Evolutionary conservation across 2,329 filamentous ascomycete species (phyloP).

Genomic region (Bipolaris sorokiniana): DNA sequence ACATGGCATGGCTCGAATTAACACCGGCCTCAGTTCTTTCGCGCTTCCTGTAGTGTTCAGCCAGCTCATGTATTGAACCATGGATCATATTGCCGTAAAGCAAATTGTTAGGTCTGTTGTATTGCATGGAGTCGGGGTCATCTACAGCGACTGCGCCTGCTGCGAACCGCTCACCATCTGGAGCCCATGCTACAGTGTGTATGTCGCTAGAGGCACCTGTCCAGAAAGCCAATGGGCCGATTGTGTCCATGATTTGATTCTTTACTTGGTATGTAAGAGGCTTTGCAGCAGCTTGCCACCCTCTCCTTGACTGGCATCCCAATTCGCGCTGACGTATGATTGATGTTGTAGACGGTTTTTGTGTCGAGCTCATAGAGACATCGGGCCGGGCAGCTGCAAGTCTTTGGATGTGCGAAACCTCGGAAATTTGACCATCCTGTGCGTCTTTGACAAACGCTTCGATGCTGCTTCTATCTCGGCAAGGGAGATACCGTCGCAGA

Average conservation of each 20-base stretch:
- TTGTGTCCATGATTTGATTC: slow-evolving; percentile 45
- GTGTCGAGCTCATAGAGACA: slow-evolving; percentile 19
- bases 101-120: slow-evolving; percentile 65
- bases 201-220: slow-evolving; percentile 66
- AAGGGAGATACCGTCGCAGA: slow-evolving; percentile 22
- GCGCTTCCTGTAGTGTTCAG: slow-evolving; percentile 58
- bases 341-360: slow-evolving; percentile 25
- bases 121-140: slow-evolving; percentile 63
- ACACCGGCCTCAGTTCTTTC: slow-evolving; percentile 47
- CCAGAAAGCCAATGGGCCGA: slow-evolving; percentile 57
- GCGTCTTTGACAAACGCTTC: slow-evolving; percentile 43
- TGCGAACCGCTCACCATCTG: slow-evolving; percentile 61
- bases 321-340: slow-evolving; percentile 44
- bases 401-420: slow-evolving; percentile 34
- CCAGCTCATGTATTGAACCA: slow-evolving; percentile 58
- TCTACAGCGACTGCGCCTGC: slow-evolving; percentile 63
- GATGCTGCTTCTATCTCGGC: slow-evolving; percentile 32
- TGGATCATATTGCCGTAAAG: slow-evolving; percentile 57
- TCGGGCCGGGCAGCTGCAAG: slow-evolving; percentile 31
- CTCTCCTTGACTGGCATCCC: slow-evolving; percentile 35
- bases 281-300: slow-evolving; percentile 33
- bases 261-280: slow-evolving; percentile 32
- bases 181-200: slow-evolving; percentile 62
- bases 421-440: slow-evolving; percentile 24
- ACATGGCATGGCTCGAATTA: slow-evolving; percentile 55